Percentiles rank a stretch among this genome's conserved stretches.
Evolutionary conservation across 2,329 filamentous ascomycete genomes (phyloP).

Genomic region (Sclerotinia nivalis): DNA sequence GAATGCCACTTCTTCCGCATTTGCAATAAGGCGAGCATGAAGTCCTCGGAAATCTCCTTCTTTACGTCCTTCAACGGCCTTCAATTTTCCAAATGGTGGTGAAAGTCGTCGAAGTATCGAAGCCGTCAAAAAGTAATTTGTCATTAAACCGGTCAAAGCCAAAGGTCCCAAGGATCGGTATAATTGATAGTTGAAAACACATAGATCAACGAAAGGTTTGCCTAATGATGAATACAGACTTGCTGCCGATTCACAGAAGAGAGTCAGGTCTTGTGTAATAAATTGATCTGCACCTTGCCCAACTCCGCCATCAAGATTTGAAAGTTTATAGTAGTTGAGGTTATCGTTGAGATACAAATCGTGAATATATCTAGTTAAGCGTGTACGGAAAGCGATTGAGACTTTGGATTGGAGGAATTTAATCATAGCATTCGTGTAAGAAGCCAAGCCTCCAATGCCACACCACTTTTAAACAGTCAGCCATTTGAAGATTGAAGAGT

Average conservation of each 20-base stretch:
- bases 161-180: constrained; percentile 88
- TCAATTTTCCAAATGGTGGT: constrained; percentile 94
- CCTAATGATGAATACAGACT: constrained; percentile 93
- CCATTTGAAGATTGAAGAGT: neutral
- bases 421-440: constrained; percentile 98
- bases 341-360: constrained; percentile 94
- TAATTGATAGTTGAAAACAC: constrained; percentile 97
- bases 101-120: constrained; percentile 85
- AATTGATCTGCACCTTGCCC: constrained; percentile 93
- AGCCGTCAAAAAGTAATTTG: constrained; percentile 93
- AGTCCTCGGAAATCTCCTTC: constrained; percentile 93
- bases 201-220: constrained; percentile 96
- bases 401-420: constrained; percentile 98
- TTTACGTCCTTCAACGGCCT: constrained; percentile 90
- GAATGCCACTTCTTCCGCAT: constrained; percentile 96
- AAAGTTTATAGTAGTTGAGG: constrained; percentile 93
- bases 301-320: constrained; percentile 89
- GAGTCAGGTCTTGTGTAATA: constrained; percentile 93
- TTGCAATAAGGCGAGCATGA: constrained; percentile 89
- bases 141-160: constrained; percentile 79
- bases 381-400: constrained; percentile 94
- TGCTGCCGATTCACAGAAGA: constrained; percentile 91
- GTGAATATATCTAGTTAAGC: constrained; percentile 93
- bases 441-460: constrained; percentile 86
- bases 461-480: constrained; percentile 64